A percentile compares a stretch with the other conserved stretches of the same genome.
These are phyloP conservation scores for Antitrichia curtipendula DNA, from an alignment of 225 moss, liverwort and hornwort genomes.

Conservation along the genomic window DNA sequence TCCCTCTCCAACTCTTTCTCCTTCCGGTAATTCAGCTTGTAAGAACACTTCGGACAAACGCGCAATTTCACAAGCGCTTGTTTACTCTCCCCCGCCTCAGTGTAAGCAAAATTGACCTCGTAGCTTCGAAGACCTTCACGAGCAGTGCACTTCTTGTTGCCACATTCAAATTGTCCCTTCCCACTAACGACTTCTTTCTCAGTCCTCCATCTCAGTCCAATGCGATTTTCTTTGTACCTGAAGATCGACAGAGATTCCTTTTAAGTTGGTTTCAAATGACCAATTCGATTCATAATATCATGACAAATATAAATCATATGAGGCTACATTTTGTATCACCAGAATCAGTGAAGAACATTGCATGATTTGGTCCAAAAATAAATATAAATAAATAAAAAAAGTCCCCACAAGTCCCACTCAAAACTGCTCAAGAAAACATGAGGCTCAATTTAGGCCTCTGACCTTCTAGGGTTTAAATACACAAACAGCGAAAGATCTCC, in stretches of 20 bases:
- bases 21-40: conserved; percentile 82
- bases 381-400: not conserved
- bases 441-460: too few species aligned
- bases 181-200: conserved; percentile 93
- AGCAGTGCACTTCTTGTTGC: conserved; percentile 79
- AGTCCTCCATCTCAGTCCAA: conserved; percentile 89
- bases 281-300: not conserved
- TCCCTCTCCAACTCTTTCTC: conserved; percentile 69
- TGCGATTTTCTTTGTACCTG: conserved; percentile 89
- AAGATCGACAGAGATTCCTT: not conserved
- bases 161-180: conserved; percentile 97
- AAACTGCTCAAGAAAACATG: not conserved
- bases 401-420: not conserved
- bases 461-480: not conserved
- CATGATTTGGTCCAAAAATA: not conserved
- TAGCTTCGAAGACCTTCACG: conserved; percentile 84
- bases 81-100: conserved; percentile 74
- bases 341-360: not conserved
- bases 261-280: not conserved
- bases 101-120: conserved; percentile 98
- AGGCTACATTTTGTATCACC: not conserved
- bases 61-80: conserved; percentile 95
- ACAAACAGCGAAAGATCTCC: not conserved
- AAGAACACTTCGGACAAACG: conserved; percentile 83
- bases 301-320: too few species aligned